Evolutionary conservation across 2,329 filamentous ascomycete species (phyloP), one percentile per base, ranked within the genome.

Genomic region (Pseudogymnoascus sp.): DNA sequence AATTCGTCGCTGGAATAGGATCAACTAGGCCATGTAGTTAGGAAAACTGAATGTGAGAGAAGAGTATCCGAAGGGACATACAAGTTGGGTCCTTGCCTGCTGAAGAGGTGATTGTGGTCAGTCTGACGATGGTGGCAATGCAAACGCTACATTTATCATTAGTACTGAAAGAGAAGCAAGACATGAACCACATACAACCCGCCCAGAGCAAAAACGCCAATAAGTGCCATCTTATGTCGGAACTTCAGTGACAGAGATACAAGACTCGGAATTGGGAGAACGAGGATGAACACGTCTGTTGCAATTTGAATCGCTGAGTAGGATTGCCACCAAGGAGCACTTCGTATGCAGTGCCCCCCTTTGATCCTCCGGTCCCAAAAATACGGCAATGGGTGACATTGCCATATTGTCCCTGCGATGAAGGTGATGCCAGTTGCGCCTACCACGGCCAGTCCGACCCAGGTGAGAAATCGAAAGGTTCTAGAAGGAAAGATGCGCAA

Each of bases 201-300:
- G 37, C 78, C 77, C 1, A 78, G 71, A 3, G 72, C 68, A 47
- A 80, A 78, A 74, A 79, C 78, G 34, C 76, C 64, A 0, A 68
- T 66, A 0, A 79, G 71, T 3, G 73, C 73, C 25, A 76, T 62
- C 66, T 79, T 80, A 67, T 77, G 77, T 66, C 73, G 74, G 65
- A 70, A 74, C 14, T 72, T 71, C 2, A 74, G 59, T 20, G 67
- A 62, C 20, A 80, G 65, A 0, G 65, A 66, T 4, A 69, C 62
- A 0, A 79, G 64, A 18, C 75, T 71, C 22, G 70, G 72, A 20
- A 79, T 66, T 0, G 77, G 77, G 0, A 79, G 64, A 0, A 68
- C 71, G 47, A 79, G 70, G 64, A 80, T 77, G 65, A 73, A 72
- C 0, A 78, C 8, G 62, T 80, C 77, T 18, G 79, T 65, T 2